Evolutionary conservation across 768 basidiomycete species (phyloP).

Genomic region (Rhodotorula sphaerocarpa): DNA sequence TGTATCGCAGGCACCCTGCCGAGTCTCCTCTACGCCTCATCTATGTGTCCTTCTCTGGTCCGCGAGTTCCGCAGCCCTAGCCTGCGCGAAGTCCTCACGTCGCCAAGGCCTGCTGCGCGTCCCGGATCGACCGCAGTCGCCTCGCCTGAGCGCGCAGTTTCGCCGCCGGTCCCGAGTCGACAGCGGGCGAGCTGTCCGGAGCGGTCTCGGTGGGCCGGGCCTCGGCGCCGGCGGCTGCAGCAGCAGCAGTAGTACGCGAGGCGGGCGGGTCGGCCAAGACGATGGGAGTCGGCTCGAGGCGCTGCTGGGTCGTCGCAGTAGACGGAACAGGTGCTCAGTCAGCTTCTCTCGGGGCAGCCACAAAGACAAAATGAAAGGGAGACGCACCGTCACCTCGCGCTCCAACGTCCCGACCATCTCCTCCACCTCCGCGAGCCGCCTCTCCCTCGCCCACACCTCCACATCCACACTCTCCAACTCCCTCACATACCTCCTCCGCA

Average conservation of each 20-base stretch:
- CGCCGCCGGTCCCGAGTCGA: neutral
- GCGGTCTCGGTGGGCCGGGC: no score
- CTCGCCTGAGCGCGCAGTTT: no score
- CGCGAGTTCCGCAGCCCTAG: neutral
- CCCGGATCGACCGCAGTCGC: neutral
- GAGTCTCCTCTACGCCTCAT: neutral
- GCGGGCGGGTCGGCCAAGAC: neutral
- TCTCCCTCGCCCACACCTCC: neutral
- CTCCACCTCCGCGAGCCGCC: neutral
- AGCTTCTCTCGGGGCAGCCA: neutral
- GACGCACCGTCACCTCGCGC: neutral
- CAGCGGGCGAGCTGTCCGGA: neutral
- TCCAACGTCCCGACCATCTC: slow-evolving; percentile 2
- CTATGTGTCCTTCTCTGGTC: neutral
- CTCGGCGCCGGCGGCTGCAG: neutral
- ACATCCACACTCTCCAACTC: neutral
- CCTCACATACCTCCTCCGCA: slow-evolving; percentile 1
- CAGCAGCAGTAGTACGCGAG: neutral
- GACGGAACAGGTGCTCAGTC: neutral
- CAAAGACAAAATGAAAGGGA: neutral
- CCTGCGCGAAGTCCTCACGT: no score
- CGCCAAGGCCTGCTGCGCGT: no score
- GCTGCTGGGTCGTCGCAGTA: neutral
- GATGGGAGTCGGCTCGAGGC: neutral
- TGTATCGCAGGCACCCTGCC: neutral